Evolutionary conservation across 2,329 filamentous ascomycete species (phyloP).

Genomic region (Fusarium protoensiforme): DNA sequence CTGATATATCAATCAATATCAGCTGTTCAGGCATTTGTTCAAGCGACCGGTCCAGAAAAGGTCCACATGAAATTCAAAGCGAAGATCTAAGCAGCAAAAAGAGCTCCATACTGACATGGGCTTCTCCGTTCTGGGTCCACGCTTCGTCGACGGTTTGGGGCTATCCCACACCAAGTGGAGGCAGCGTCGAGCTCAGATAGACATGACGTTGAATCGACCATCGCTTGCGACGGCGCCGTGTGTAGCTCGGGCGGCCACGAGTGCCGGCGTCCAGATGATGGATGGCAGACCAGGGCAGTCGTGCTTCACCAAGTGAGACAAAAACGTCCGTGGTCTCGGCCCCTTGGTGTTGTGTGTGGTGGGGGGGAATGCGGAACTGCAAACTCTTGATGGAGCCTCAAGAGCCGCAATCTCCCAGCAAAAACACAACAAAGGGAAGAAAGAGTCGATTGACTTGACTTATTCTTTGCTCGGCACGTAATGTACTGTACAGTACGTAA

Average conservation of each 20-base stretch:
- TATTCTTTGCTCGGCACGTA: background rate
- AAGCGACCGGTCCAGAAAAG: background rate
- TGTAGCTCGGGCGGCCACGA: slow-evolving; percentile 27
- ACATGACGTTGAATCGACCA: slow-evolving; percentile 37
- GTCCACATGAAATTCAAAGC: background rate
- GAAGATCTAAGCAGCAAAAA: background rate
- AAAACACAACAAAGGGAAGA: background rate
- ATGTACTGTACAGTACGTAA: slow-evolving; percentile 8
- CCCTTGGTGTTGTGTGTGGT: slow-evolving; percentile 22
- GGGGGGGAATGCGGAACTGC: slow-evolving; percentile 13
- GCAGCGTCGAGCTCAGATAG: slow-evolving; percentile 17
- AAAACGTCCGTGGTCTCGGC: slow-evolving; percentile 33
- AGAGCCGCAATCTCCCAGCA: slow-evolving; percentile 8
- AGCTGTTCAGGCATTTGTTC: background rate
- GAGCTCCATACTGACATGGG: slow-evolving; percentile 25
- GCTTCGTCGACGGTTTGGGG: slow-evolving; percentile 18
- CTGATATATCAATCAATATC: background rate
- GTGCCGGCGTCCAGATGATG: slow-evolving; percentile 21
- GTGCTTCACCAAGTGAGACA: slow-evolving; percentile 32
- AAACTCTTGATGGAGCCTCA: slow-evolving; percentile 2
- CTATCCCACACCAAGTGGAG: slow-evolving; percentile 40
- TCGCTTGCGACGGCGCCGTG: slow-evolving; percentile 21
- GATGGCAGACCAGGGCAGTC: slow-evolving; percentile 6
- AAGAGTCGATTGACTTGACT: background rate
- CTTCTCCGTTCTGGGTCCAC: slow-evolving; percentile 26